phyloP scores from a whole-genome alignment of 257 asterid genomes.

The Petrea volubilis region DNA sequence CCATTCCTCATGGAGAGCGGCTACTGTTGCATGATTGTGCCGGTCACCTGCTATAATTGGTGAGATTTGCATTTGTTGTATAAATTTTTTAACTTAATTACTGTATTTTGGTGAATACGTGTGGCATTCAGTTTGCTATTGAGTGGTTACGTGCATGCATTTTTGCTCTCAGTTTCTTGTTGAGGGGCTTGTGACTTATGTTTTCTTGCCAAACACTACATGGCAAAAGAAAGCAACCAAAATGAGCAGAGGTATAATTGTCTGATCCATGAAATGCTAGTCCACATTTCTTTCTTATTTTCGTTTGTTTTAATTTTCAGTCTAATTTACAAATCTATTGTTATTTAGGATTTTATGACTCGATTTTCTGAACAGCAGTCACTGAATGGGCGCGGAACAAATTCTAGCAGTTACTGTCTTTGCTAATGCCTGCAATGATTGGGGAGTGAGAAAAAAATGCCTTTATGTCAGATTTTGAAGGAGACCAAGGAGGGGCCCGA shows the following conservation, averaged over 20 bases:
- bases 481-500: not conserved
- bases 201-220: not conserved
- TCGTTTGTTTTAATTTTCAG: not conserved
- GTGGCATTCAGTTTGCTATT: not conserved
- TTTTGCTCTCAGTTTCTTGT: not conserved
- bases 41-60: conserved; percentile 23
- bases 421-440: not conserved
- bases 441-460: not conserved
- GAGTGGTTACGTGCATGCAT: not conserved
- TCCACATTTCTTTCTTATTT: not conserved
- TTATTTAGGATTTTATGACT: not conserved
- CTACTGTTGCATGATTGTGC: conserved; percentile 17
- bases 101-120: not conserved
- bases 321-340: not conserved
- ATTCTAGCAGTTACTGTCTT: not conserved
- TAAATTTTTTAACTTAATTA: not conserved
- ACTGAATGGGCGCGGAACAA: not conserved
- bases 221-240: not conserved
- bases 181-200: not conserved
- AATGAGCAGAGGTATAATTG: not conserved
- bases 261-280: not conserved
- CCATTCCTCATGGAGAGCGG: conserved; percentile 18
- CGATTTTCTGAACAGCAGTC: not conserved
- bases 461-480: not conserved
- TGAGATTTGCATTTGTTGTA: conserved; percentile 14